Evolutionary conservation across 768 basidiomycete genomes (phyloP), one percentile per base, ranked within the genome.

Genomic region (Lactarius sp.): DNA sequence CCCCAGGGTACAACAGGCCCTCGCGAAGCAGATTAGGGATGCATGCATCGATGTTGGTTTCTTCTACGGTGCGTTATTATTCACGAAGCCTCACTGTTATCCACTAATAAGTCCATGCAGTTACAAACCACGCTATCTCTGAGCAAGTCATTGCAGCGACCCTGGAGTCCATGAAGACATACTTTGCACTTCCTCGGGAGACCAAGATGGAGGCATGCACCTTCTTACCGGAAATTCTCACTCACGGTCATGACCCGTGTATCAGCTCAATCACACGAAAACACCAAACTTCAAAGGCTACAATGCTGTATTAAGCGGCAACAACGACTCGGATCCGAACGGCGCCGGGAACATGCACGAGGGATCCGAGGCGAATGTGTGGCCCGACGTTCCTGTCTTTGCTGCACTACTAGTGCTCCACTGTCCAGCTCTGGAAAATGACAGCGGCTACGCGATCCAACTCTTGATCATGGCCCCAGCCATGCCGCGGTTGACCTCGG

Each of bases 301-400:
- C 73, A 86, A 79, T 57, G 82, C 85, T 2, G 72, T 92, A 2
- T 77, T 87, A 6, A 86, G 85, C 60, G 84, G 83, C 55, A 92
- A 92, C 71, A 88, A 85, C 58, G 82, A 13, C n/a, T 12, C 39
- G 3, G n/a, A 94, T 69, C 85, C 90, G 0, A 78, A 82, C n/a
- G 81, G 83, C 52, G 76, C 81, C n/a, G 94, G 94, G 0, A 94
- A 98, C 71, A 74, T 95, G 59, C 92, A 95, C 71, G 94, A 98
- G 72, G 93, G 88, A 3, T 96, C 94, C 72, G 88, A 94, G 69
- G 83, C 79, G 6, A 94, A 95, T 68, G 80, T 88, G 51, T 96
- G 92, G 92, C 94, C 92, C 0, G 68, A 74, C 18, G 76, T 83
- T 37, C 81, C 84, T 80, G 50, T 77, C 81, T 4, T 81, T 81